Evolutionary conservation across 2,329 filamentous ascomycete genomes (phyloP).

Genomic region (Aureobasidium leucospermi): DNA sequence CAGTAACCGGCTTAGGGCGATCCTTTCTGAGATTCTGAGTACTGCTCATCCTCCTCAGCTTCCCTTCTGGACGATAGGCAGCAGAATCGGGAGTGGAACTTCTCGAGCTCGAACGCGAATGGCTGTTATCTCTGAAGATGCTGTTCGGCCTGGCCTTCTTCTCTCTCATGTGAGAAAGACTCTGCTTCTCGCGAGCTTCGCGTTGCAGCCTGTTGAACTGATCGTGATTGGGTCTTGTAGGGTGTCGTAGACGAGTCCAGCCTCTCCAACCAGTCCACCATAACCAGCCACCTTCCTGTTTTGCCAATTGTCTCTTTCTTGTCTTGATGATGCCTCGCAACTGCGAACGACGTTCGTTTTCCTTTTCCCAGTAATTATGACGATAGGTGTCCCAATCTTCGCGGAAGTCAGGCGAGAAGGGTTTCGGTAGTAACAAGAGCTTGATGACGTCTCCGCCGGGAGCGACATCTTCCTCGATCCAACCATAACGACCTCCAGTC

Average conservation of each 20-base stretch:
- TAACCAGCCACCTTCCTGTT: constrained; percentile 64
- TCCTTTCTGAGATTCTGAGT: constrained; percentile 11
- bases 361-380: constrained; percentile 91
- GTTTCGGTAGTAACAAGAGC: constrained; percentile 82
- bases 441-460: constrained; percentile 88
- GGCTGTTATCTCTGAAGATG: constrained; percentile 15
- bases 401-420: constrained; percentile 87
- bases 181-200: constrained; percentile 13
- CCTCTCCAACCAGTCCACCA: constrained; percentile 78
- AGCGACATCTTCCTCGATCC: constrained; percentile 79
- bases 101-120: constrained; percentile 24
- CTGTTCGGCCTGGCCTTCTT: constrained; percentile 10
- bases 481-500: constrained; percentile 42
- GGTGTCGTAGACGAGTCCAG: constrained; percentile 31
- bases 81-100: constrained; percentile 28
- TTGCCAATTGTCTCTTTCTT: constrained; percentile 61
- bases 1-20: constrained; percentile 7
- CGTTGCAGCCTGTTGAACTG: constrained; percentile 3
- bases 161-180: constrained; percentile 29
- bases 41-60: constrained; percentile 1
- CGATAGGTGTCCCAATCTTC: constrained; percentile 97
- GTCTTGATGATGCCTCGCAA: constrained; percentile 64
- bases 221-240: constrained; percentile 3
- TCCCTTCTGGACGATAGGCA: background rate
- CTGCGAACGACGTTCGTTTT: constrained; percentile 79